phyloP scores from a whole-genome alignment of 495 filamentous ascomycete species.

The Cercophora sp. region DNA sequence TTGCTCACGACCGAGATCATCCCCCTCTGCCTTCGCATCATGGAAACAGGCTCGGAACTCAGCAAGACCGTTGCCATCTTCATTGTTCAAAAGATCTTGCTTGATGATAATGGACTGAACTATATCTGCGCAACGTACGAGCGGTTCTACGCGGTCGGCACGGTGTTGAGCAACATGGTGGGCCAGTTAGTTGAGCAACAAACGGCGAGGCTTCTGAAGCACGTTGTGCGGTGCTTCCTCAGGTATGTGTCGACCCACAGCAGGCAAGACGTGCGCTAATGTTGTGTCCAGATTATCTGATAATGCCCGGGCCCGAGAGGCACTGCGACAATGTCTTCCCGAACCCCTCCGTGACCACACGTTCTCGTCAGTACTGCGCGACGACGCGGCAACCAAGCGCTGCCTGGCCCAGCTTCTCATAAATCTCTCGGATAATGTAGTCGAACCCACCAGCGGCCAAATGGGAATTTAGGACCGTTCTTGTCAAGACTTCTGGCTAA shows the following conservation, averaged over 20 bases:
- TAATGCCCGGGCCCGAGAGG: constrained; percentile 92
- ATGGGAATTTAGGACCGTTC: constrained; percentile 26
- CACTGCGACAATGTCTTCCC: constrained; percentile 91
- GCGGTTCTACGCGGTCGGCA: constrained; percentile 98
- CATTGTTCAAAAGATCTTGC: constrained; percentile 98
- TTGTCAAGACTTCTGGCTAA: constrained; percentile 9
- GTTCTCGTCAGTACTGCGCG: constrained; percentile 91
- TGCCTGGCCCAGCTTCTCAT: constrained; percentile 95
- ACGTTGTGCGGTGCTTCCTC: constrained; percentile 96
- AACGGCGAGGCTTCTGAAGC: constrained; percentile 92
- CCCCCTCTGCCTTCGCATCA: constrained; percentile 93
- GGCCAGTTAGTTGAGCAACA: constrained; percentile 95
- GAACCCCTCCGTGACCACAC: constrained; percentile 95
- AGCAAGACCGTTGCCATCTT: constrained; percentile 99
- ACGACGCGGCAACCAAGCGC: constrained; percentile 96
- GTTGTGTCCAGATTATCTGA: constrained; percentile 67
- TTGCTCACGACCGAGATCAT: constrained; percentile 98
- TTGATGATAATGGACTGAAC: constrained; percentile 94
- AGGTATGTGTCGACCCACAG: constrained; percentile 52
- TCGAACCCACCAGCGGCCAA: constrained; percentile 49
- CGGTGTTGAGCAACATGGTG: constrained; percentile 98
- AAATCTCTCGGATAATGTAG: constrained; percentile 91
- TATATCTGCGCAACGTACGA: constrained; percentile 99
- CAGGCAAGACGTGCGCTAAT: constrained; percentile 1
- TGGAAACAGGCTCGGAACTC: constrained; percentile 98